Evolutionary conservation across 257 asterid genomes (phyloP).

Genomic region (Haberlea rhodopensis): DNA sequence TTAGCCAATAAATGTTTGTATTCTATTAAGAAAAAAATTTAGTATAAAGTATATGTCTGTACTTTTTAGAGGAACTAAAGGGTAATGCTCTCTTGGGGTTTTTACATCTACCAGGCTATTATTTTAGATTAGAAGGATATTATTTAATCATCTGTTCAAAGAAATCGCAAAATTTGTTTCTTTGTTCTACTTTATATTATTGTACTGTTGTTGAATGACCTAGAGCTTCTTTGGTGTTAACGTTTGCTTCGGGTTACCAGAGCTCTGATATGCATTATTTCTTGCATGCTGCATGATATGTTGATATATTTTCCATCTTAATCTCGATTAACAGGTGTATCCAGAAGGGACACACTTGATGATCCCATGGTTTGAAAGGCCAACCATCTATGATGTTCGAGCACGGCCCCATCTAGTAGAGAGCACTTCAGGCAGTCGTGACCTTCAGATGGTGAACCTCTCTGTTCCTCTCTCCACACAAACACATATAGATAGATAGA

Average conservation of each 20-base stretch:
- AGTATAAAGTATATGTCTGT: no score
- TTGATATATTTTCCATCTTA: neutral
- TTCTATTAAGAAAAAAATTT: neutral
- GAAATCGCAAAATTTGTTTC: neutral
- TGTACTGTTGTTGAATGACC: neutral
- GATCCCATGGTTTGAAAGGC: conserved; percentile 62
- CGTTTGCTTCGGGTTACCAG: neutral
- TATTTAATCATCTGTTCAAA: neutral
- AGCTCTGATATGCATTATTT: neutral
- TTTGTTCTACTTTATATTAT: neutral
- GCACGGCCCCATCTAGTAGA: conserved; percentile 54
- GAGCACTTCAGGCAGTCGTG: conserved; percentile 61
- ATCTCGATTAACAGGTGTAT: conserved; percentile 35
- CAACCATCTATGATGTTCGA: conserved; percentile 54
- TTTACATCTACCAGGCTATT: no score
- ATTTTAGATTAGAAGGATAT: neutral
- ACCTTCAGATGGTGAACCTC: conserved; percentile 55
- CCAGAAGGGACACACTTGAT: conserved; percentile 62
- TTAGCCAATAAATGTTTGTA: neutral
- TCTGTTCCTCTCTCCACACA: neutral
- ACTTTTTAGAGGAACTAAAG: no score
- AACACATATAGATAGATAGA: neutral
- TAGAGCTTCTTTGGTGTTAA: neutral
- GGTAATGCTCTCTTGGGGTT: neutral
- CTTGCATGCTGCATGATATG: neutral